Conservation (phyloP, 2,329 filamentous ascomycete genomes). For the Chaetomiaceae sp. region DNA sequence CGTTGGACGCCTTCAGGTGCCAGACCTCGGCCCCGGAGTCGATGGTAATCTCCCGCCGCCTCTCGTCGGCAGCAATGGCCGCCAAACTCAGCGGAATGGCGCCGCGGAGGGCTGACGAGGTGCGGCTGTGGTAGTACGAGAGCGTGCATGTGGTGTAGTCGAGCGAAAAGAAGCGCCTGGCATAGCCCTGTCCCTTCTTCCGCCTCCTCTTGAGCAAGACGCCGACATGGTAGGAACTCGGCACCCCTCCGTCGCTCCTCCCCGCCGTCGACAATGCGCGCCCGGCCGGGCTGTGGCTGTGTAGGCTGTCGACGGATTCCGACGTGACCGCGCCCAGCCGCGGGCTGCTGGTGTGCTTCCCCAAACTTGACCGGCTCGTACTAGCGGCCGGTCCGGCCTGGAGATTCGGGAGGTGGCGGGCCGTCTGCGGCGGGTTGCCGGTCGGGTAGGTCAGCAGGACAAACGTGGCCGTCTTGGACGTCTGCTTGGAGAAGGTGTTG, state of each 20-base stretch:
- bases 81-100: conserved; percentile 89
- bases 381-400: conserved; percentile 38
- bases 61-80: conserved; percentile 84
- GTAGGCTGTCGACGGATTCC: conserved; percentile 58
- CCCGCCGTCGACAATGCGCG: conserved; percentile 47
- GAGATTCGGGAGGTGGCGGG: conserved; percentile 62
- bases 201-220: conserved; percentile 82
- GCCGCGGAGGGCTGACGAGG: conserved; percentile 85
- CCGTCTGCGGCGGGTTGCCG: conserved; percentile 69
- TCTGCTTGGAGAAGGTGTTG: conserved; percentile 96
- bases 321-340: conserved; percentile 42
- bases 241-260: conserved; percentile 45
- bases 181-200: conserved; percentile 91
- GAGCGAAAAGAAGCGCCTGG: conserved; percentile 88
- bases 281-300: conserved; percentile 43
- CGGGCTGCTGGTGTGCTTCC: conserved; percentile 42
- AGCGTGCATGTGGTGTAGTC: conserved; percentile 92
- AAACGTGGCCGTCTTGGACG: conserved; percentile 91
- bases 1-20: conserved; percentile 81
- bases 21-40: conserved; percentile 96
- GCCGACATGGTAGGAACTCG: conserved; percentile 69
- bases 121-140: conserved; percentile 93
- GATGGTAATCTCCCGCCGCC: conserved; percentile 86
- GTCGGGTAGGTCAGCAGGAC: conserved; percentile 93
- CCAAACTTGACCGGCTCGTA: conserved; percentile 50